Percentiles rank a stretch among this genome's conserved stretches.
These are phyloP conservation scores for Geosiphon pyriformis DNA, from an alignment of 192 early-diverging fungal genomes.

Conservation along the genomic window DNA sequence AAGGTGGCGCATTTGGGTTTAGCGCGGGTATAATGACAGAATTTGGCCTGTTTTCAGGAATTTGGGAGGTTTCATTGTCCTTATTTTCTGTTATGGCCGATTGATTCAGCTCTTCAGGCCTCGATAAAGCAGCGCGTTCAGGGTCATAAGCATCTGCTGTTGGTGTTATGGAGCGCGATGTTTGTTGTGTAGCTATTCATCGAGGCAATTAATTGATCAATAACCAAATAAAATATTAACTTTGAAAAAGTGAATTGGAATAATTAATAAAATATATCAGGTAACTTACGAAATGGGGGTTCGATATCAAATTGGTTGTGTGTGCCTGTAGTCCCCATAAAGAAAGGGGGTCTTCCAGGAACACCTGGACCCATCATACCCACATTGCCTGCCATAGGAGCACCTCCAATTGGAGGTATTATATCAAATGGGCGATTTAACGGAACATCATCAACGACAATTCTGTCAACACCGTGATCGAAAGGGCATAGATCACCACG, in stretches of 20 bases:
- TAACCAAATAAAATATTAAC: too few species aligned
- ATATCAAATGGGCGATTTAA: constrained; percentile 38
- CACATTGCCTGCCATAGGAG: constrained; percentile 28
- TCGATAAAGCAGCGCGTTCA: constrained; percentile 37
- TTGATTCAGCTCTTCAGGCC: constrained; percentile 20
- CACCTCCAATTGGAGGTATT: constrained; percentile 31
- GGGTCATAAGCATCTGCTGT: constrained; percentile 48
- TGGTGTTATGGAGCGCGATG: constrained; percentile 16
- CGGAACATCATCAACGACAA: constrained; percentile 55
- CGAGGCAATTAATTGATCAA: too few species aligned
- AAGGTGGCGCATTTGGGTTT: constrained; percentile 8
- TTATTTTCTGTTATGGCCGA: constrained; percentile 3
- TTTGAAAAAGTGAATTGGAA: too few species aligned
- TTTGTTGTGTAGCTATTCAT: not conserved
- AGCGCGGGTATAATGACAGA: not conserved
- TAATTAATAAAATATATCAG: too few species aligned
- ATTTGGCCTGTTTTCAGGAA: too few species aligned
- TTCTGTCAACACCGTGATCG: constrained; percentile 68
- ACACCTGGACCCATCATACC: constrained; percentile 32
- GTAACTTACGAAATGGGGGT: constrained; percentile 17
- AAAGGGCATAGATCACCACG: constrained; percentile 76
- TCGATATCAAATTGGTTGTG: constrained; percentile 23
- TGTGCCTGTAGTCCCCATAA: constrained; percentile 30
- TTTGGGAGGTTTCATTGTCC: constrained; percentile 9
- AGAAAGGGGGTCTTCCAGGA: constrained; percentile 38